phyloP scores from a whole-genome alignment of 2,329 filamentous ascomycete species.

The Juglanconis juglandina region DNA sequence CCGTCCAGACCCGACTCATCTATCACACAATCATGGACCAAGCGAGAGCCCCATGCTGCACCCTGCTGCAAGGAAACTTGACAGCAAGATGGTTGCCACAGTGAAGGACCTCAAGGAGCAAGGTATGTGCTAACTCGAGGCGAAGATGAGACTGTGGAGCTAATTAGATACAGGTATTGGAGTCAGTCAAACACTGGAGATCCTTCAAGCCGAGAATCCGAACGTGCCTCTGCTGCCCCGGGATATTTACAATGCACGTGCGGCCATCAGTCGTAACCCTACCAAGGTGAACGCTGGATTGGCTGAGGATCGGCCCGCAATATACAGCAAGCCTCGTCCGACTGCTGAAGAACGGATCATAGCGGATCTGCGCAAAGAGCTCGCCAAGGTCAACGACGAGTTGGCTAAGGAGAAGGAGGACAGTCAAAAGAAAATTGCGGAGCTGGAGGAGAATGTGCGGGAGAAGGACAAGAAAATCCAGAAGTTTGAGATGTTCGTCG shows the following conservation, averaged over 20 bases:
- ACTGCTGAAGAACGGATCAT: slow-evolving; percentile 63
- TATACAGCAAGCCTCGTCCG: slow-evolving; percentile 63
- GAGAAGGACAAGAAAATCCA: slow-evolving; percentile 61
- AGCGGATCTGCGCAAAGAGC: slow-evolving; percentile 57
- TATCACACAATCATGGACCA: slow-evolving; percentile 62
- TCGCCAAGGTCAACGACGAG: slow-evolving; percentile 56
- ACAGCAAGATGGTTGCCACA: slow-evolving; percentile 65
- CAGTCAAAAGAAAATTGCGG: slow-evolving; percentile 55
- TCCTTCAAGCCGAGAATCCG: slow-evolving; percentile 61
- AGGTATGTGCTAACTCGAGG: slow-evolving; percentile 42
- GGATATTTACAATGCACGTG: slow-evolving; percentile 66
- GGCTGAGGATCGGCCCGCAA: slow-evolving; percentile 59
- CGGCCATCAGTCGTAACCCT: slow-evolving; percentile 64
- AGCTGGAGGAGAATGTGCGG: slow-evolving; percentile 55
- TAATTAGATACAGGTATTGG: slow-evolving; percentile 52
- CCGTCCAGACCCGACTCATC: slow-evolving; percentile 55
- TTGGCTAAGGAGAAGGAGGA: slow-evolving; percentile 54
- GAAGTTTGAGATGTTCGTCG: slow-evolving; percentile 67
- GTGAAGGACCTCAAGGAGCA: slow-evolving; percentile 65
- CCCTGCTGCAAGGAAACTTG: slow-evolving; percentile 62
- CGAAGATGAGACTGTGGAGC: slow-evolving; percentile 17
- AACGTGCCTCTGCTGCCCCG: slow-evolving; percentile 60
- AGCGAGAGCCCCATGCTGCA: slow-evolving; percentile 66
- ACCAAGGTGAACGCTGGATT: slow-evolving; percentile 57
- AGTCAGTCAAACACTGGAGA: slow-evolving; percentile 64